Conservation (phyloP, 2,329 filamentous ascomycete genomes). For the Claviceps digitariae region DNA sequence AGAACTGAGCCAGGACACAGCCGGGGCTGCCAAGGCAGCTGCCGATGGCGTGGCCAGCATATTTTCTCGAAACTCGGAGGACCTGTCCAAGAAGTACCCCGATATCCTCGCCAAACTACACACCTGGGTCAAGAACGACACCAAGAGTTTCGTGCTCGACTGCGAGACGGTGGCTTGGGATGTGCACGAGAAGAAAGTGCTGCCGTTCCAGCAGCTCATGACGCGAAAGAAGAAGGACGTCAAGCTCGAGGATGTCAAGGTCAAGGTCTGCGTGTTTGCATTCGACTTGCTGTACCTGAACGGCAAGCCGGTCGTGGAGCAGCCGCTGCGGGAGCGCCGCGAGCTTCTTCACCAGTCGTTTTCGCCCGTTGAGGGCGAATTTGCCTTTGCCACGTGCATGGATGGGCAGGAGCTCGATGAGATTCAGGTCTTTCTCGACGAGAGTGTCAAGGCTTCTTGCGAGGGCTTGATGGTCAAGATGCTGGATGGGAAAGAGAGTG, state of each 20-base stretch:
- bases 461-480: constrained; percentile 99
- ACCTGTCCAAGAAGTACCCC: constrained; percentile 93
- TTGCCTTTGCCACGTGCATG: constrained; percentile 76
- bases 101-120: constrained; percentile 83
- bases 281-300: constrained; percentile 93
- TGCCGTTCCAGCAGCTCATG: constrained; percentile 97
- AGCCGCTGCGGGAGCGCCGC: constrained; percentile 70
- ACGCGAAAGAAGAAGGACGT: constrained; percentile 96
- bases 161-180: constrained; percentile 98
- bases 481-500: constrained; percentile 83
- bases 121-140: constrained; percentile 78
- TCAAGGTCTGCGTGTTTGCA: constrained; percentile 94
- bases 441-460: constrained; percentile 89
- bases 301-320: constrained; percentile 78
- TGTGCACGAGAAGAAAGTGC: constrained; percentile 80
- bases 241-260: constrained; percentile 85
- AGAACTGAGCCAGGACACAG: constrained; percentile 50
- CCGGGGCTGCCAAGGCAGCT: constrained; percentile 49
- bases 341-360: constrained; percentile 64
- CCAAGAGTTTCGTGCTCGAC: constrained; percentile 93
- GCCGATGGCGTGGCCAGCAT: constrained; percentile 73
- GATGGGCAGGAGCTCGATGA: constrained; percentile 83
- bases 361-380: constrained; percentile 70
- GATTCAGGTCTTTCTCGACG: constrained; percentile 84
- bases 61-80: constrained; percentile 95